phyloP scores from a whole-genome alignment of 441 rosid genomes.

The Euphorbia schlechtendalii region DNA sequence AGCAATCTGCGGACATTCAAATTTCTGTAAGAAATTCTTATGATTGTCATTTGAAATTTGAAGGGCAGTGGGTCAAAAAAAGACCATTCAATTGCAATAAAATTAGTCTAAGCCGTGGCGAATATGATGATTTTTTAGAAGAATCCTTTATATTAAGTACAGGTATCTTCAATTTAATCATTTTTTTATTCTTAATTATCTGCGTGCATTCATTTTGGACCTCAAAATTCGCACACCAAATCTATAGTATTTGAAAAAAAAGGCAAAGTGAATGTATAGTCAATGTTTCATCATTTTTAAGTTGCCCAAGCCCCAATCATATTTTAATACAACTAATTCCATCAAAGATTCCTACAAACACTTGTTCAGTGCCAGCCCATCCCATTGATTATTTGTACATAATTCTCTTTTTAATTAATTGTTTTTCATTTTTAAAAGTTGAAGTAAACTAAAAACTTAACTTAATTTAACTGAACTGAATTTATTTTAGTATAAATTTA shows the following conservation, averaged over 20 bases:
- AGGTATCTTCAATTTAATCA: not conserved
- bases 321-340: not conserved
- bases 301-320: not conserved
- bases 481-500: too few species aligned
- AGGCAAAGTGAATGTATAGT: too few species aligned
- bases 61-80: constrained; percentile 1
- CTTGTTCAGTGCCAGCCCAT: constrained; percentile 1
- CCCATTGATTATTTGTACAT: not conserved
- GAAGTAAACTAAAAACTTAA: too few species aligned
- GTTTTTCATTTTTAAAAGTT: too few species aligned
- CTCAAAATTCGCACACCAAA: not conserved
- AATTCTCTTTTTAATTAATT: not conserved
- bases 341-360: not conserved
- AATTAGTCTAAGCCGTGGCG: not conserved
- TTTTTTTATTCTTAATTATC: not conserved
- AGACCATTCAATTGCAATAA: not conserved
- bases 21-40: not conserved
- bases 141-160: not conserved
- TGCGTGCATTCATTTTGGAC: not conserved
- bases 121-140: not conserved
- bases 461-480: too few species aligned
- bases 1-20: not conserved
- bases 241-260: too few species aligned
- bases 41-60: constrained; percentile 4
- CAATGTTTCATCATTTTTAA: constrained; percentile 4